Evolutionary conservation across 306 rosid genomes (phyloP), one percentile per base, ranked within the genome.

Genomic region (Vigna hirtella): DNA sequence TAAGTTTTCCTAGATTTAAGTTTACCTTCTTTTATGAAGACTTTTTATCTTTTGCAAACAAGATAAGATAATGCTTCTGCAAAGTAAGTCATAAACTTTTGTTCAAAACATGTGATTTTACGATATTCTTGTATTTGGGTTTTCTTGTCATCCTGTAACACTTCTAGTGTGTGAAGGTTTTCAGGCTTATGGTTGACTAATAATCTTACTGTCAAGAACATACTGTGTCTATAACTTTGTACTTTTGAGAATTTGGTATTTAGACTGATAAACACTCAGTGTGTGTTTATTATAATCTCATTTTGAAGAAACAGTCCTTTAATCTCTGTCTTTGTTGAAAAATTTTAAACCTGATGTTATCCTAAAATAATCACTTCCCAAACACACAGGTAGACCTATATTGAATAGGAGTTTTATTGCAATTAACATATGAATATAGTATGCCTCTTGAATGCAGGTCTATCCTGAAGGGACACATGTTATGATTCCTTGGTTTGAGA

Each of bases 391-490:
- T 43, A 42, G 66, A 75, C 50, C 40, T 36, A 59, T 59, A 43
- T 16, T 18, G 12, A 40, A 13, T 9, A 67, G 40, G 49, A 64
- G 47, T 10, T 50, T 64, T 45, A 40, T 76, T 53, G 70, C 17
- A 4, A 40, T 20, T n/a, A 9, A 40, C 11, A 15, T 82, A 51
- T 75, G 32, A 70, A 62, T 28, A 51, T 65, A 20, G 13, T 22
- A 18, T 15, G 24, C 9, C 43, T 70, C 55, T 82, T 48, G 38
- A 13, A 24, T 74, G 87, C 74, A 83, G 87, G 84, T 83, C 43
- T 83, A 83, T 53, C 84, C 87, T 11, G 83, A 83, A 83, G 86
- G 86, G 61, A 78, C 83, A 18, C 83, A 83, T 59, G 18, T 73
- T 26, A 70, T 79, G 83, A 70, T 83, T 49, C 84, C 84, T 0